These are phyloP conservation scores for Hortaea werneckii DNA, from an alignment of 2,329 filamentous ascomycete species.

Conservation along the genomic window DNA sequence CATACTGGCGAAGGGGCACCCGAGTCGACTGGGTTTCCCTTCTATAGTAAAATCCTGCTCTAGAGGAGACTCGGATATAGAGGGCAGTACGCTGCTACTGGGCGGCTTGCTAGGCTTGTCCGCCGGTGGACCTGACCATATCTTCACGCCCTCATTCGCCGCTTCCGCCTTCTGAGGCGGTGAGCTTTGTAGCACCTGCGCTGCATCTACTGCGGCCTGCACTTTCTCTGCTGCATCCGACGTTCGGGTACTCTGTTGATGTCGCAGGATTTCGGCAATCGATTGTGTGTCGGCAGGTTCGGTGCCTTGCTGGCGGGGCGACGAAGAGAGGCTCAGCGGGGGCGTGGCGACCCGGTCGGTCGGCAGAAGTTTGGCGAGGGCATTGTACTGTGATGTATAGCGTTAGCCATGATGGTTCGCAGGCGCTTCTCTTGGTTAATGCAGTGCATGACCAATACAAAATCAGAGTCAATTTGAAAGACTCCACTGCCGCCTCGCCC, in stretches of 20 bases:
- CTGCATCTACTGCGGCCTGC: conserved; percentile 23
- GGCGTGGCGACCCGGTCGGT: conserved; percentile 16
- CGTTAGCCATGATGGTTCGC: conserved; percentile 7
- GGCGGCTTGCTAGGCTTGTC: conserved; percentile 28
- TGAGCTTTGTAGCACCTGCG: conserved; percentile 9
- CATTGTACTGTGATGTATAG: conserved; percentile 20
- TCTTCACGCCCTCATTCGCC: conserved; percentile 19
- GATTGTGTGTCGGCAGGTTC: conserved; percentile 3
- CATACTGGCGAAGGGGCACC: conserved; percentile 65
- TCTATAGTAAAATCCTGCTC: conserved; percentile 87
- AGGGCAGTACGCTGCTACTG: conserved; percentile 26
- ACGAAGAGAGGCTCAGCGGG: conserved; percentile 24
- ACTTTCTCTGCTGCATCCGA: conserved; percentile 28
- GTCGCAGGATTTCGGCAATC: conserved; percentile 24
- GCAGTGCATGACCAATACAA: neutral
- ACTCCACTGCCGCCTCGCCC: conserved; percentile 32
- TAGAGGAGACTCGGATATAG: conserved; percentile 38
- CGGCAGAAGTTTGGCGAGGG: conserved; percentile 21
- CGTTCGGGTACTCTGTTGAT: conserved; percentile 6
- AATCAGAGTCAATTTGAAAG: conserved; percentile 35
- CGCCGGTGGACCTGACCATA: conserved; percentile 24
- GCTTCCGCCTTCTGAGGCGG: conserved; percentile 6
- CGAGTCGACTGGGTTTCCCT: conserved; percentile 67
- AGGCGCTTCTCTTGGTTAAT: neutral
- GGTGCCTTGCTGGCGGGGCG: conserved; percentile 14